Percentiles rank a stretch among this genome's conserved stretches.
phyloP scores from a whole-genome alignment of 441 rosid genomes.

The Populus hybrid region DNA sequence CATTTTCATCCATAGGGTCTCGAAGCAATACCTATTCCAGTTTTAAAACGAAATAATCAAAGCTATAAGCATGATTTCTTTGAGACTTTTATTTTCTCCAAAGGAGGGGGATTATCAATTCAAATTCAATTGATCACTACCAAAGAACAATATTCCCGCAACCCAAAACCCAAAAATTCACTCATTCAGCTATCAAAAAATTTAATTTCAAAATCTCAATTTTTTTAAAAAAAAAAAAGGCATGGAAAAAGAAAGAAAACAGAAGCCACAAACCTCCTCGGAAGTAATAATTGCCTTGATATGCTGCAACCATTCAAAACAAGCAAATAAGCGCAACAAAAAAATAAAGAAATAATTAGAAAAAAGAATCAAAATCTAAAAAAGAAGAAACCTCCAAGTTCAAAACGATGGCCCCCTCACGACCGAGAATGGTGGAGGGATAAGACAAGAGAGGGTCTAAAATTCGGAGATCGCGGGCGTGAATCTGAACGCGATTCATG shows the following conservation, averaged over 20 bases:
- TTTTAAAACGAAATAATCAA: background rate
- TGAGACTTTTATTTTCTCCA: no score
- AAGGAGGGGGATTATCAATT: no score
- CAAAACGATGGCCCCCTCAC: constrained; percentile 90
- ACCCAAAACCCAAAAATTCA: background rate
- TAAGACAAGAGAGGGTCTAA: constrained; percentile 90
- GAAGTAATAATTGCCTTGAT: constrained; percentile 94
- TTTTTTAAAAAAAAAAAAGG: background rate
- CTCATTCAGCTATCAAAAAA: background rate
- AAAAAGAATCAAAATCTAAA: background rate
- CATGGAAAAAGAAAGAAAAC: background rate
- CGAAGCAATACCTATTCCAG: constrained; percentile 73
- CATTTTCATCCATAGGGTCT: constrained; percentile 77
- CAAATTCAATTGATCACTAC: background rate
- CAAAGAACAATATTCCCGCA: background rate
- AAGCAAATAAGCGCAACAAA: background rate
- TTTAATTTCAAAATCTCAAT: background rate
- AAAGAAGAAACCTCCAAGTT: constrained; percentile 67
- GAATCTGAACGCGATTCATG: constrained; percentile 96
- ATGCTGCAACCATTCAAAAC: constrained; percentile 50
- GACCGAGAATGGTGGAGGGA: constrained; percentile 93
- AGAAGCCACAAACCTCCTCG: constrained; percentile 65
- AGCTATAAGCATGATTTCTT: background rate
- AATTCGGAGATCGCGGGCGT: constrained; percentile 97
- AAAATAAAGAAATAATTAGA: background rate